A percentile compares a stretch with the other conserved stretches of the same genome.
phyloP scores from a whole-genome alignment of 768 basidiomycete genomes.

The Phaeotremella skinneri region DNA sequence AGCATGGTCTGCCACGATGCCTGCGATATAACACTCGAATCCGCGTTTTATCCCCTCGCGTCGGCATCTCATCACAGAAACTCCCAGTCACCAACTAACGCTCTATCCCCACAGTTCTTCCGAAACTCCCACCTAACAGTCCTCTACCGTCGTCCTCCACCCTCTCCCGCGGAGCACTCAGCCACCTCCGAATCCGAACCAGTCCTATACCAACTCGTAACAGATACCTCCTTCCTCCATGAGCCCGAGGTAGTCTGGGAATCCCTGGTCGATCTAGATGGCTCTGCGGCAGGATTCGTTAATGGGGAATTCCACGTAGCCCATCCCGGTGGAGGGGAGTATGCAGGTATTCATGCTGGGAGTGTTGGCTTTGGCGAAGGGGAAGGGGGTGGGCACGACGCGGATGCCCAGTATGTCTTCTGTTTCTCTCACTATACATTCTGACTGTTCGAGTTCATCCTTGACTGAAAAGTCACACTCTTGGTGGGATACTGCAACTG shows the following conservation, averaged over 20 bases:
- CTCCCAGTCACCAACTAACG: neutral
- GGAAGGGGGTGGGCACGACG: slow-evolving; percentile 15
- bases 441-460: neutral
- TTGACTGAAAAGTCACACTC: neutral
- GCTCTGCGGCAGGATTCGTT: slow-evolving; percentile 70
- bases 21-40: no score
- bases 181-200: slow-evolving; percentile 37
- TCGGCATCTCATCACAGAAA: neutral
- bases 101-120: slow-evolving; percentile 58
- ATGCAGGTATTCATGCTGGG: slow-evolving; percentile 53
- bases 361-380: slow-evolving; percentile 52
- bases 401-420: slow-evolving; percentile 59
- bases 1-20: no score
- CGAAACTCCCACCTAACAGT: slow-evolving; percentile 87
- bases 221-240: slow-evolving; percentile 74
- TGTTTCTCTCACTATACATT: neutral
- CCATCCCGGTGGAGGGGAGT: slow-evolving; percentile 67
- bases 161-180: neutral
- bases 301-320: slow-evolving; percentile 67
- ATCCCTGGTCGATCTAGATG: slow-evolving; percentile 81
- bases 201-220: slow-evolving; percentile 75
- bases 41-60: no score
- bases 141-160: slow-evolving; percentile 58
- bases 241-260: slow-evolving; percentile 88
- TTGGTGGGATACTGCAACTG: no score